These are phyloP conservation scores for Kodamaea kaohsiungensis DNA, from an alignment of 805 yeast genomes.

Conservation along the genomic window DNA sequence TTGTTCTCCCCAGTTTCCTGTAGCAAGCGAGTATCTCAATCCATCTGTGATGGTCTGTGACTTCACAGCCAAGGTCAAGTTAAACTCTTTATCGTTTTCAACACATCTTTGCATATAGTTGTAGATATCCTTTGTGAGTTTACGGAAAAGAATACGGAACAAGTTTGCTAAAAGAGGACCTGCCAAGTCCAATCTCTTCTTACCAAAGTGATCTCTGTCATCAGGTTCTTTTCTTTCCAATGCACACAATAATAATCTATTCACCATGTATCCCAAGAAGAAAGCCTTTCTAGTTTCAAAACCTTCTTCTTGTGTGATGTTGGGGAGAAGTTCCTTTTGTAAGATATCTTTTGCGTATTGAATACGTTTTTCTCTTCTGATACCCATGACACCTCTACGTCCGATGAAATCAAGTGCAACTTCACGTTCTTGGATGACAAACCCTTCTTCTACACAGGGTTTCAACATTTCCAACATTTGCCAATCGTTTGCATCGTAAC, in stretches of 20 bases:
- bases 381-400: constrained; percentile 96
- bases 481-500: constrained; percentile 98
- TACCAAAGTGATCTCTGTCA: constrained; percentile 99
- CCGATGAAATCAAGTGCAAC: constrained; percentile 98
- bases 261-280: constrained; percentile 97
- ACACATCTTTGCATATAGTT: constrained; percentile 99
- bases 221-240: constrained; percentile 97
- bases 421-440: constrained; percentile 96
- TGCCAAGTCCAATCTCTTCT: constrained; percentile 96
- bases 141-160: constrained; percentile 91
- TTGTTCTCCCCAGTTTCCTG: constrained; percentile 99
- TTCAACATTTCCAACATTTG: constrained; percentile 99
- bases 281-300: constrained; percentile 96
- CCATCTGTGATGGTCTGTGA: constrained; percentile 97
- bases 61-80: constrained; percentile 93
- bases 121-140: constrained; percentile 93
- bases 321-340: constrained; percentile 95
- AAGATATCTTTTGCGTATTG: constrained; percentile 96
- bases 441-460: constrained; percentile 99
- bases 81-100: constrained; percentile 96
- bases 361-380: constrained; percentile 95
- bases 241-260: constrained; percentile 91
- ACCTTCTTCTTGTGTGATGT: constrained; percentile 96
- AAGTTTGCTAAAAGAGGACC: constrained; percentile 96
- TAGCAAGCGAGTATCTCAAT: constrained; percentile 93